Evolutionary conservation across 2,329 filamentous ascomycete species (phyloP).

Genomic region (Metarhizium rileyi): DNA sequence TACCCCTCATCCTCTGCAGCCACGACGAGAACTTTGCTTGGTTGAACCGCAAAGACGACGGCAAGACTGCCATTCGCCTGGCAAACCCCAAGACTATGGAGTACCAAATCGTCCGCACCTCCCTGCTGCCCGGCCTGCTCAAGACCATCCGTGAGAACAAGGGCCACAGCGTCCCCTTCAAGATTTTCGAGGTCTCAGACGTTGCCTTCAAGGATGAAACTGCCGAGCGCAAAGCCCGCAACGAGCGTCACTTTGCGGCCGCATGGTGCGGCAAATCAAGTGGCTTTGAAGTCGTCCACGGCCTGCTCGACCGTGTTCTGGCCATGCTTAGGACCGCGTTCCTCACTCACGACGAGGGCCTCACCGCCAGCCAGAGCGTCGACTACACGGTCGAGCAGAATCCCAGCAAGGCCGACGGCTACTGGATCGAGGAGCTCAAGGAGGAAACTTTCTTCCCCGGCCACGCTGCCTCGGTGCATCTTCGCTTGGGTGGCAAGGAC

Average conservation of each 20-base stretch:
- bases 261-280: slow-evolving; percentile 90
- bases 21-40: slow-evolving; percentile 97
- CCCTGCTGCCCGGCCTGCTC: slow-evolving; percentile 73
- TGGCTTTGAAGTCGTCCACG: slow-evolving; percentile 93
- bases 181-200: slow-evolving; percentile 86
- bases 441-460: slow-evolving; percentile 88
- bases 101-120: slow-evolving; percentile 88
- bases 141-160: slow-evolving; percentile 95
- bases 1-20: slow-evolving; percentile 92
- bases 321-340: slow-evolving; percentile 83
- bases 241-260: slow-evolving; percentile 92
- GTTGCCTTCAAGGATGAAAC: slow-evolving; percentile 82
- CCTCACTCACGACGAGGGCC: slow-evolving; percentile 63
- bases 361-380: slow-evolving; percentile 36
- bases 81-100: slow-evolving; percentile 90
- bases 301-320: slow-evolving; percentile 83
- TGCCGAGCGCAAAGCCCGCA: slow-evolving; percentile 76
- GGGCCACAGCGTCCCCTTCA: slow-evolving; percentile 77
- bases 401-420: slow-evolving; percentile 56
- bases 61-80: slow-evolving; percentile 70
- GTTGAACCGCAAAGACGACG: slow-evolving; percentile 85
- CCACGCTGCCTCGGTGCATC: slow-evolving; percentile 75
- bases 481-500: slow-evolving; percentile 65
- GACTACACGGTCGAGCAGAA: slow-evolving; percentile 44
- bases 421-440: slow-evolving; percentile 91